These are phyloP conservation scores for Penicillium parvum DNA, from an alignment of 495 filamentous ascomycete genomes.

Conservation along the genomic window DNA sequence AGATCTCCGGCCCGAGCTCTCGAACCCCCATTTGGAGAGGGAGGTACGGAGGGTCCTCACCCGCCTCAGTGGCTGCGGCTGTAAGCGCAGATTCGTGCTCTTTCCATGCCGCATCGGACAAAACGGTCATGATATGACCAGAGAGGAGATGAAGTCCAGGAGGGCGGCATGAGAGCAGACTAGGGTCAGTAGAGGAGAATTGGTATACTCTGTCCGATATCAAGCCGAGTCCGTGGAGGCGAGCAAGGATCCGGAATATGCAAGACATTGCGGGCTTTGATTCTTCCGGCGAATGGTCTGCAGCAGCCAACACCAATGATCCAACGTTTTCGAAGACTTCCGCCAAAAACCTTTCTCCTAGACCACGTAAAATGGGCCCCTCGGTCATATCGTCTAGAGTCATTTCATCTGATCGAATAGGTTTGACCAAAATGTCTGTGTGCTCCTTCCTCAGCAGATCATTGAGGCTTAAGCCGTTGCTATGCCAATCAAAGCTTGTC, in stretches of 20 bases:
- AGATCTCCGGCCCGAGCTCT: constrained; percentile 55
- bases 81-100: constrained; percentile 45
- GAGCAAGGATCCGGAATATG: constrained; percentile 55
- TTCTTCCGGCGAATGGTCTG: constrained; percentile 36
- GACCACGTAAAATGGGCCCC: constrained; percentile 20
- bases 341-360: constrained; percentile 22
- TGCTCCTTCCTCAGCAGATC: too few species aligned
- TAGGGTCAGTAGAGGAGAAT: constrained; percentile 29
- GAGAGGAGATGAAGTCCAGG: constrained; percentile 55
- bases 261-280: constrained; percentile 49
- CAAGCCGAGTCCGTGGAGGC: constrained; percentile 53
- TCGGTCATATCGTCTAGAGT: constrained; percentile 24
- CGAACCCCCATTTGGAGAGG: constrained; percentile 48
- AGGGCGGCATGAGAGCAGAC: constrained; percentile 45
- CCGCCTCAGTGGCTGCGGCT: constrained; percentile 40
- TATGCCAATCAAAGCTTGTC: constrained; percentile 25
- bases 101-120: constrained; percentile 60
- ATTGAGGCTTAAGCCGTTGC: too few species aligned
- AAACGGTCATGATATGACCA: constrained; percentile 53
- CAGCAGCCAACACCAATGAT: constrained; percentile 49
- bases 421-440: too few species aligned
- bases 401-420: constrained; percentile 3
- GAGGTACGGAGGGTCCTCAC: constrained; percentile 49
- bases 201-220: constrained; percentile 58
- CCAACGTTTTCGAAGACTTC: constrained; percentile 42